phyloP scores from a whole-genome alignment of 805 yeast species.

The Saccharomyces jurei region DNA sequence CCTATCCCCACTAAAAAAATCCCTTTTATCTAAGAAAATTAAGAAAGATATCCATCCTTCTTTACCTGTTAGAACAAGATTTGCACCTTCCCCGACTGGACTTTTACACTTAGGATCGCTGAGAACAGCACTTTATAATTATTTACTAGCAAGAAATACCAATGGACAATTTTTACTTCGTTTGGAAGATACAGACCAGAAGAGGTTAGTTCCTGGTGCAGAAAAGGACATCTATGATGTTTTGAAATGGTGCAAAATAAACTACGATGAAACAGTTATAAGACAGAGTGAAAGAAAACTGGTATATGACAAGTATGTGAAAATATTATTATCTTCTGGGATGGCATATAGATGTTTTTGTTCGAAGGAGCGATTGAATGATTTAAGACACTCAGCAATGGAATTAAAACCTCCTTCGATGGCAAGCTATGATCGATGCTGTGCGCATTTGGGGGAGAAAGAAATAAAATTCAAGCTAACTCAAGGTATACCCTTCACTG shows the following conservation, averaged over 20 bases:
- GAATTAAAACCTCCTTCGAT: constrained; percentile 78
- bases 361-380: constrained; percentile 64
- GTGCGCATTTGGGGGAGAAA: constrained; percentile 40
- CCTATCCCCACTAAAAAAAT: constrained; percentile 1
- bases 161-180: constrained; percentile 75
- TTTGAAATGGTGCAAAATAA: constrained; percentile 67
- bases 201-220: constrained; percentile 70
- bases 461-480: constrained; percentile 34
- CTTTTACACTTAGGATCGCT: constrained; percentile 87
- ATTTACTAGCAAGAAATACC: constrained; percentile 67
- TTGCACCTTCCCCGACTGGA: constrained; percentile 99
- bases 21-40: constrained; percentile 12
- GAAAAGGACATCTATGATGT: constrained; percentile 72
- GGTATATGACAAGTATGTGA: constrained; percentile 56
- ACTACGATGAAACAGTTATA: constrained; percentile 77
- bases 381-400: constrained; percentile 64
- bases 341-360: constrained; percentile 85
- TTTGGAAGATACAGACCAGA: constrained; percentile 89
- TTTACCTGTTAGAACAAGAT: constrained; percentile 71
- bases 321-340: constrained; percentile 51
- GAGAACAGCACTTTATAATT: constrained; percentile 89
- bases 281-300: constrained; percentile 72
- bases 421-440: constrained; percentile 83
- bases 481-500: constrained; percentile 38
- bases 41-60: constrained; percentile 33